These are phyloP conservation scores for Enteropsectra breve DNA, from an alignment of 371 early-diverging fungal species.

Conservation along the genomic window DNA sequence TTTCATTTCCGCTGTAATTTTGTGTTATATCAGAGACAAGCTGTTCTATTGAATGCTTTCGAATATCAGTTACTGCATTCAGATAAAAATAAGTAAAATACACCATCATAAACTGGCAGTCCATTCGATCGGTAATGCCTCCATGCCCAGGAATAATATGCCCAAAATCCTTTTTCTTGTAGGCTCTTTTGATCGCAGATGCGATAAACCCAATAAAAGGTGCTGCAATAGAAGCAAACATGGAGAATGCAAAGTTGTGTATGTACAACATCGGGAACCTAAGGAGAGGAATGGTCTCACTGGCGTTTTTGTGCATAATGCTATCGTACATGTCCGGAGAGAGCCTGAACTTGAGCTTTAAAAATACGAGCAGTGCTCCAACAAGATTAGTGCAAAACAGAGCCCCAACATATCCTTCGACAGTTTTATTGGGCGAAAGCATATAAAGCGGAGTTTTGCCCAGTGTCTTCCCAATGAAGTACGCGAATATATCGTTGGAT, in stretches of 20 bases:
- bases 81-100: constrained; percentile 77
- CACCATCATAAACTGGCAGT: constrained; percentile 90
- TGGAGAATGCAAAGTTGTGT: constrained; percentile 74
- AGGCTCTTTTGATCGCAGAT: constrained; percentile 82
- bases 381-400: constrained; percentile 73
- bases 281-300: not conserved
- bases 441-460: constrained; percentile 82
- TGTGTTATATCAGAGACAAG: not conserved
- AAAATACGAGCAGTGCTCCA: constrained; percentile 67
- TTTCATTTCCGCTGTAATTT: not conserved
- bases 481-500: constrained; percentile 90
- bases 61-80: constrained; percentile 9
- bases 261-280: constrained; percentile 68
- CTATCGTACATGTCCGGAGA: constrained; percentile 1
- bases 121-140: constrained; percentile 92
- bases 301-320: not conserved
- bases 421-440: constrained; percentile 95
- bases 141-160: constrained; percentile 80
- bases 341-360: constrained; percentile 24
- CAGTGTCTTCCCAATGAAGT: constrained; percentile 80
- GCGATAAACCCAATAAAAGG: constrained; percentile 99
- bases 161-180: constrained; percentile 93
- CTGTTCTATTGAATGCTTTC: constrained; percentile 3
- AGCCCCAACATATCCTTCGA: constrained; percentile 93
- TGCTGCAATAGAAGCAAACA: constrained; percentile 86